These are phyloP conservation scores for Haplosporangium sp. DNA, from an alignment of 371 early-diverging fungal genomes.

Conservation along the genomic window DNA sequence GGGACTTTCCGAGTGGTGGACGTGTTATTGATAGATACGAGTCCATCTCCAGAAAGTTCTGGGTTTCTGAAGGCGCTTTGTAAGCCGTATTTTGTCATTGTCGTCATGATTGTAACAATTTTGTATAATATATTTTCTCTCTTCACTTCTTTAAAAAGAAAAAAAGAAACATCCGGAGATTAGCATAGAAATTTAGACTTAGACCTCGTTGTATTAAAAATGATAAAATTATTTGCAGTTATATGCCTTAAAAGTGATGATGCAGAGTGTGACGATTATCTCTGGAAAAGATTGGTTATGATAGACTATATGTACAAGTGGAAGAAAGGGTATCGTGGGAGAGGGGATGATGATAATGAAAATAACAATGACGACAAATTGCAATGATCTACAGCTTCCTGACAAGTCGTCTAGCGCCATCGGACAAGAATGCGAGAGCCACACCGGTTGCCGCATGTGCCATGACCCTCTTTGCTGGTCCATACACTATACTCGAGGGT, in stretches of 20 bases:
- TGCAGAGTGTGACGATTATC: background rate
- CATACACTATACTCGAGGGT: slow-evolving; percentile 39
- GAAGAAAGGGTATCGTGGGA: slow-evolving; percentile 4
- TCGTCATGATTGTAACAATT: background rate
- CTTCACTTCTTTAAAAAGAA: background rate
- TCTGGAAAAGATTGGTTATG: background rate
- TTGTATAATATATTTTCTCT: background rate
- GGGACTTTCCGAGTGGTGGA: slow-evolving; percentile 37
- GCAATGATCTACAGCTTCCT: slow-evolving; percentile 21
- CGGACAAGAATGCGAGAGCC: slow-evolving; percentile 38
- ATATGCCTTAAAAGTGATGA: background rate
- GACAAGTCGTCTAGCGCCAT: slow-evolving; percentile 31
- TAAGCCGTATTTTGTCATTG: background rate
- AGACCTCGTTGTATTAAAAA: background rate
- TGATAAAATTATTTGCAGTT: background rate
- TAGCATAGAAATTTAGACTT: background rate
- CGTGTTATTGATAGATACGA: slow-evolving; percentile 44
- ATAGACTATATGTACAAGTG: background rate
- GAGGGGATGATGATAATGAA: too few species aligned
- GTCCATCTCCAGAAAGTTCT: slow-evolving; percentile 37
- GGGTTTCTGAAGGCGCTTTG: slow-evolving; percentile 32
- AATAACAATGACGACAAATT: background rate
- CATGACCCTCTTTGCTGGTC: slow-evolving; percentile 42
- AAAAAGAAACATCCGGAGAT: background rate
- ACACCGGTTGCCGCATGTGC: slow-evolving; percentile 37